phyloP scores from a whole-genome alignment of 768 basidiomycete genomes.

The Hemileccinum rubropunctum region DNA sequence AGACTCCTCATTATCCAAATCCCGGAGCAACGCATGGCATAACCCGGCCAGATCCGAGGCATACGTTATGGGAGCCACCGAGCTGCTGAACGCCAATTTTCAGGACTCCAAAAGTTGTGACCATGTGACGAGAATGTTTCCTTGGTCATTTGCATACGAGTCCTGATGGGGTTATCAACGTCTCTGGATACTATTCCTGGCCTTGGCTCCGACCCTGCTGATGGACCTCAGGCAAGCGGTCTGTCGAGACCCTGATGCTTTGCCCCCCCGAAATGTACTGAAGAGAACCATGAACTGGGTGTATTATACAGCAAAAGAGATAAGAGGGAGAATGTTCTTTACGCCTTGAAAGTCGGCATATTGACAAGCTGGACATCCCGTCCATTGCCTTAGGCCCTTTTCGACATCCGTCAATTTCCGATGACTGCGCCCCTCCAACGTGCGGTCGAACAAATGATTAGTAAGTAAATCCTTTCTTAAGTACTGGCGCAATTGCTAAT shows the following conservation, averaged over 20 bases:
- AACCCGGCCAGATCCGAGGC: constrained; percentile 46
- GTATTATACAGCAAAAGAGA: constrained; percentile 37
- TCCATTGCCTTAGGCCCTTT: not conserved
- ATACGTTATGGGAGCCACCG: constrained; percentile 41
- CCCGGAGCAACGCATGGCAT: constrained; percentile 60
- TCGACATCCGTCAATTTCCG: no score
- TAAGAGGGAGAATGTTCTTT: constrained; percentile 58
- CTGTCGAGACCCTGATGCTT: constrained; percentile 68
- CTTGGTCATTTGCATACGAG: not conserved
- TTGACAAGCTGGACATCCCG: constrained; percentile 46
- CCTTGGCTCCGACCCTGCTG: constrained; percentile 37
- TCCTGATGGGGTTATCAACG: not conserved
- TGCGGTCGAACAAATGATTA: no score
- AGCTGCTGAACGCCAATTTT: constrained; percentile 51
- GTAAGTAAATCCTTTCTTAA: no score
- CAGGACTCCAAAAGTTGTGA: constrained; percentile 45
- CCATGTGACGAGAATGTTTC: constrained; percentile 55
- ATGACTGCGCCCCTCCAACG: no score
- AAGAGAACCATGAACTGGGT: constrained; percentile 49
- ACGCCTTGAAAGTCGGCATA: constrained; percentile 67
- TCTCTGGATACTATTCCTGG: constrained; percentile 55
- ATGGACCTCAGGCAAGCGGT: constrained; percentile 56
- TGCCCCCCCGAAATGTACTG: constrained; percentile 61
- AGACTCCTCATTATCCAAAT: constrained; percentile 67
- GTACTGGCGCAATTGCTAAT: no score